Evolutionary conservation across 176 grass and related monocot species (phyloP).

Genomic region (Puya raimondii): DNA sequence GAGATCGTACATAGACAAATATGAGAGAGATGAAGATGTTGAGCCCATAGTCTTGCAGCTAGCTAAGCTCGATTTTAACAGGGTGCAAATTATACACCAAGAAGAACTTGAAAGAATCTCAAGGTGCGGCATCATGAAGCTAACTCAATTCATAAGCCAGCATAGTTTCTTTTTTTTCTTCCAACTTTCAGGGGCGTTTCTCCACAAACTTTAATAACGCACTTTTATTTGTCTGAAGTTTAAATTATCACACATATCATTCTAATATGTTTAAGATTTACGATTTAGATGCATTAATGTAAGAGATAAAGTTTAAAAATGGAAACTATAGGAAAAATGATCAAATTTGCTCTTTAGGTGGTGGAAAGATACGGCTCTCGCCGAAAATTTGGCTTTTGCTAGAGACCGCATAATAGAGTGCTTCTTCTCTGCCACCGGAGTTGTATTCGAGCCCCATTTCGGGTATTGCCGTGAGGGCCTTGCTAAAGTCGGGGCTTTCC

Average conservation of each 20-base stretch:
- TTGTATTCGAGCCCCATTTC: conserved; percentile 12
- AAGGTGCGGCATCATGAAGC: conserved; percentile 8
- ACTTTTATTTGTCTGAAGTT: too few species aligned
- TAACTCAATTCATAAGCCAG: not conserved
- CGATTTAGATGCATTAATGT: too few species aligned
- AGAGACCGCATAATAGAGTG: conserved; percentile 49
- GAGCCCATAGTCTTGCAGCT: conserved; percentile 23
- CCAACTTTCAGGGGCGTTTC: too few species aligned
- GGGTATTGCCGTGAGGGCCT: conserved; percentile 11
- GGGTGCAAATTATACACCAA: conserved; percentile 27
- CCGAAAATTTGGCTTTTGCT: conserved; percentile 7
- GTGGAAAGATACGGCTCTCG: conserved; percentile 27
- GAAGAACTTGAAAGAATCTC: conserved; percentile 18
- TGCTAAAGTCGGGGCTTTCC: conserved; percentile 13
- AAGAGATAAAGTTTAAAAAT: too few species aligned
- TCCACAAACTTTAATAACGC: too few species aligned
- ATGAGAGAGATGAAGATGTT: not conserved
- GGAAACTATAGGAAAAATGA: too few species aligned
- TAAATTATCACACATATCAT: too few species aligned
- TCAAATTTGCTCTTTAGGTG: conserved; percentile 42
- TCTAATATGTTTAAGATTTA: too few species aligned
- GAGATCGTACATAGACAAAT: conserved; percentile 33
- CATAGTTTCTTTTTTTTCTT: not conserved
- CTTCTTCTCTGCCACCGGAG: conserved; percentile 35
- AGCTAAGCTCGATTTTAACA: conserved; percentile 34